Evolutionary conservation across 2,329 filamentous ascomycete genomes (phyloP).

Genomic region (Fusarium euwallaceae): DNA sequence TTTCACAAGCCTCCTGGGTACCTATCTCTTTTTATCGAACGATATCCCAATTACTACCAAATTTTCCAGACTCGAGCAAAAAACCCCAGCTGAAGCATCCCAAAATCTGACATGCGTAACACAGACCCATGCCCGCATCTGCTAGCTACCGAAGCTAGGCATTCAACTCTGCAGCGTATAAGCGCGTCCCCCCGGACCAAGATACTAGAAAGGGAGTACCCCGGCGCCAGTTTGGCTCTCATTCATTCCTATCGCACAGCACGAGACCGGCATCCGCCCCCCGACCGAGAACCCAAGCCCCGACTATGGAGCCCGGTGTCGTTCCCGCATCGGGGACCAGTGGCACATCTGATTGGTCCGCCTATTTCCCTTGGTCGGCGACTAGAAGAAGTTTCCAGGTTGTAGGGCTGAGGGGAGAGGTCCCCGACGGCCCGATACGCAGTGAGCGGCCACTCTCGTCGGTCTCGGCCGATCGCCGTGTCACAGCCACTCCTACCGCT

Average conservation of each 20-base stretch:
- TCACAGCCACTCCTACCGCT: not conserved
- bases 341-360: not conserved
- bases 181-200: not conserved
- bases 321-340: conserved; percentile 8
- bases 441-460: not conserved
- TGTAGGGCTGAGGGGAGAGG: conserved; percentile 10
- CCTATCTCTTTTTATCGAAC: not conserved
- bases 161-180: not conserved
- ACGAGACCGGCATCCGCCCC: not conserved
- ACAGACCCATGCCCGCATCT: not conserved
- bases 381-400: not conserved
- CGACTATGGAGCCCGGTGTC: not conserved
- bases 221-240: not conserved
- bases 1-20: not conserved
- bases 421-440: conserved; percentile 22
- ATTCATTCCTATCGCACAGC: not conserved
- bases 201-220: not conserved
- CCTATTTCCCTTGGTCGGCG: not conserved
- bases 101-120: conserved; percentile 11
- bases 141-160: not conserved
- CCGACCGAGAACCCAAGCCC: not conserved
- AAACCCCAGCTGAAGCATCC: conserved; percentile 4
- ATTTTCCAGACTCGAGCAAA: not conserved
- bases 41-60: not conserved
- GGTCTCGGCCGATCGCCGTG: not conserved